Evolutionary conservation across 2,329 filamentous ascomycete species (phyloP).

Genomic region (Fusarium incarnatum): DNA sequence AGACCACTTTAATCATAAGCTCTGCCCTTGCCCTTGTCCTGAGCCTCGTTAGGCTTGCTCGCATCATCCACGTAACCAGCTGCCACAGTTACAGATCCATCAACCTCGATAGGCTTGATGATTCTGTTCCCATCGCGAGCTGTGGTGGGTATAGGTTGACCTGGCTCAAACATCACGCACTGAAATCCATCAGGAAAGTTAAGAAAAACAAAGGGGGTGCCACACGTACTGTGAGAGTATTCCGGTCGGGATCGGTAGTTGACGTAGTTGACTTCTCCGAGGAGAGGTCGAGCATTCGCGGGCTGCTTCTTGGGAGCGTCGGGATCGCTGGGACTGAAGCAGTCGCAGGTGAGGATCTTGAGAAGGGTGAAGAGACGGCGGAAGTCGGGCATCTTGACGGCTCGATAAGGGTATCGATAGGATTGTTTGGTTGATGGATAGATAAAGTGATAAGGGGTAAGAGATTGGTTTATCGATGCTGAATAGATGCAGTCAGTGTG

Average conservation of each 20-base stretch:
- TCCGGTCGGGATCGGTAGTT: not conserved
- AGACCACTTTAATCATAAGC: not conserved
- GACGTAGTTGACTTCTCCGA: not conserved
- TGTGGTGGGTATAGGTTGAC: not conserved
- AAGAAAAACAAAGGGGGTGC: not conserved
- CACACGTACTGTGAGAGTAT: not conserved
- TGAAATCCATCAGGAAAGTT: not conserved
- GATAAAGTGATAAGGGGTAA: not conserved
- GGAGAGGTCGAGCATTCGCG: not conserved
- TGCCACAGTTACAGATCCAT: too few species aligned
- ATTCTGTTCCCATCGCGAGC: not conserved
- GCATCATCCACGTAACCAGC: fast-evolving
- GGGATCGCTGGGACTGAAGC: not conserved
- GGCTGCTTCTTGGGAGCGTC: not conserved
- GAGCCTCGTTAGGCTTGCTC: not conserved
- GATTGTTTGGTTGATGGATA: not conserved
- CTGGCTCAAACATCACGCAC: not conserved
- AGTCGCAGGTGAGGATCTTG: constrained; percentile 14
- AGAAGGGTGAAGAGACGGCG: constrained; percentile 21
- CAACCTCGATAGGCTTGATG: too few species aligned
- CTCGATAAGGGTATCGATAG: not conserved
- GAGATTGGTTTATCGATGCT: too few species aligned
- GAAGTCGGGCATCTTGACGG: constrained; percentile 32
- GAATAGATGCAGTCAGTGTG: not conserved
- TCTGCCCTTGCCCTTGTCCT: fast-evolving